These are phyloP conservation scores for Cercophora sp. DNA, from an alignment of 495 filamentous ascomycete genomes.

Conservation along the genomic window DNA sequence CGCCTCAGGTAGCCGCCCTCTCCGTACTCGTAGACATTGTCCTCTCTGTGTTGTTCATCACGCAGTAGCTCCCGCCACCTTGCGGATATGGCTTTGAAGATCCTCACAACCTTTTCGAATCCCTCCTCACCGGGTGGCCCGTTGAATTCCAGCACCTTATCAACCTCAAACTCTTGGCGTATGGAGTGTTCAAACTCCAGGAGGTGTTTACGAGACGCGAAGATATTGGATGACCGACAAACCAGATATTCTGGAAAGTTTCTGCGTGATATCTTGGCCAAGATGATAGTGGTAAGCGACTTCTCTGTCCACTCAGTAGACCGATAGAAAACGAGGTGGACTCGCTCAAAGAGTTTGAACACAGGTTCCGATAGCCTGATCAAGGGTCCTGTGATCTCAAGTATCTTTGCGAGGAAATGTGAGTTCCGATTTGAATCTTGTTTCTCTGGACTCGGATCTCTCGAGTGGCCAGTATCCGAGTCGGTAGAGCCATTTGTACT, in stretches of 20 bases:
- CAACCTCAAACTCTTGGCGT: constrained; percentile 76
- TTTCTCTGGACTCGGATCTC: constrained; percentile 12
- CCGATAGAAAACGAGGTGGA: constrained; percentile 92
- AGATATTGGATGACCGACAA: constrained; percentile 85
- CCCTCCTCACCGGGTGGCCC: constrained; percentile 64
- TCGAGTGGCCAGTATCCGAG: constrained; percentile 11
- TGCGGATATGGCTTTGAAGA: constrained; percentile 71
- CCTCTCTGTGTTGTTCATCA: constrained; percentile 78
- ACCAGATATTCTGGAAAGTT: constrained; percentile 92
- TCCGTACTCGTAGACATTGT: constrained; percentile 71
- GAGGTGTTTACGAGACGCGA: constrained; percentile 66
- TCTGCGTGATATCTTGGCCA: constrained; percentile 78
- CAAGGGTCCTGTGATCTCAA: constrained; percentile 75
- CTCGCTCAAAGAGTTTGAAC: constrained; percentile 85
- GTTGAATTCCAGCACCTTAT: constrained; percentile 83
- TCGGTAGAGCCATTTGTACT: constrained; percentile 43
- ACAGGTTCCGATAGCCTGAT: constrained; percentile 71
- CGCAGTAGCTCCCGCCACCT: constrained; percentile 71
- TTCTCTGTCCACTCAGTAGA: constrained; percentile 98
- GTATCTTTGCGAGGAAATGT: constrained; percentile 61
- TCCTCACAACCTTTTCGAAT: constrained; percentile 54
- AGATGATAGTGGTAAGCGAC: constrained; percentile 89
- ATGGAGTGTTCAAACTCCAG: constrained; percentile 88
- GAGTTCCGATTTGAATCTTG: constrained; percentile 38
- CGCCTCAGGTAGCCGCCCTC: constrained; percentile 90